These are phyloP conservation scores for Oryza brachyantha DNA, from an alignment of 176 grass and related monocot species.

Conservation along the genomic window DNA sequence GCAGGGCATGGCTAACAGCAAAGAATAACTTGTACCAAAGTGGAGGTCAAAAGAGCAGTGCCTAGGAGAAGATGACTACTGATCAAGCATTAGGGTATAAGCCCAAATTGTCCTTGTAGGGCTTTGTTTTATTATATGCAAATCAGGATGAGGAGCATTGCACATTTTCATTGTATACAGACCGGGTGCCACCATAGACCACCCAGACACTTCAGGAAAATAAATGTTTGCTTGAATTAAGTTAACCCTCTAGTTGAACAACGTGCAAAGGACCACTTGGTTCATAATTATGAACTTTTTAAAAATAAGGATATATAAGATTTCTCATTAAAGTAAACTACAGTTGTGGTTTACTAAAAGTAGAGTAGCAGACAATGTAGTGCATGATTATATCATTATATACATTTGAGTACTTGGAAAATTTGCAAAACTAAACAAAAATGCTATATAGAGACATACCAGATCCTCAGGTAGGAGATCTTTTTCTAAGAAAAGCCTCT, in stretches of 20 bases:
- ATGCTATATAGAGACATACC: slow-evolving; percentile 36
- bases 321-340: neutral
- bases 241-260: neutral
- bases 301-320: neutral
- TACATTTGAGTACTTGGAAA: neutral
- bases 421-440: neutral
- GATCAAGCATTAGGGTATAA: neutral
- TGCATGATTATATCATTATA: neutral
- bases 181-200: neutral
- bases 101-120: neutral
- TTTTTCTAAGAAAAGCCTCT: slow-evolving; percentile 84
- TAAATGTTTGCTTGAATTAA: neutral
- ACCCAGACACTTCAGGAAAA: neutral
- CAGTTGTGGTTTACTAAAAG: neutral
- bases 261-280: neutral
- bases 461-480: slow-evolving; percentile 61
- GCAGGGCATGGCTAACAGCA: neutral
- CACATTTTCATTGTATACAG: neutral
- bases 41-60: neutral
- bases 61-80: neutral
- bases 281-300: neutral
- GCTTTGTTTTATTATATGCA: neutral
- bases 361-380: neutral
- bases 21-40: neutral
- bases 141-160: neutral